Evolutionary conservation across 805 yeast genomes (phyloP).

Genomic region (Monosporozyma yasuniensis): DNA sequence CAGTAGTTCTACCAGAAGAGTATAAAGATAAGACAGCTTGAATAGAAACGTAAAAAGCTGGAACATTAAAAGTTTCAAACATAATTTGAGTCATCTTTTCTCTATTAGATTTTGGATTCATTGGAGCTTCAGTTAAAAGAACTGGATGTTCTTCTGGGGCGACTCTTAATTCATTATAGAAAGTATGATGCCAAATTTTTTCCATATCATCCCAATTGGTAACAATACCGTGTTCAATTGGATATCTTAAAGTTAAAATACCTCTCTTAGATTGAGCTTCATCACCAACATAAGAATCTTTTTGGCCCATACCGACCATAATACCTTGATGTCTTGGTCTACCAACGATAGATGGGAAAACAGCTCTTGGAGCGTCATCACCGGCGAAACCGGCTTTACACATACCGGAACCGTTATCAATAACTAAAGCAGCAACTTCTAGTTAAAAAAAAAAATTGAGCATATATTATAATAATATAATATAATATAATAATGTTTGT

Average conservation of each 20-base stretch:
- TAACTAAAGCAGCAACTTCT: constrained; percentile 52
- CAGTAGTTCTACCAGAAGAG: constrained; percentile 99
- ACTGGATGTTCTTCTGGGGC: constrained; percentile 99
- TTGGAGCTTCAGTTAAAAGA: constrained; percentile 98
- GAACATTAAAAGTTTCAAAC: constrained; percentile 98
- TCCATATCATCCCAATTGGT: constrained; percentile 99
- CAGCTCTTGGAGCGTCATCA: constrained; percentile 99
- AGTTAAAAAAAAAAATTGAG: constrained; percentile 1
- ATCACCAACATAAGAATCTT: constrained; percentile 99
- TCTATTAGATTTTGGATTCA: constrained; percentile 99
- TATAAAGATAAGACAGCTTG: constrained; percentile 97
- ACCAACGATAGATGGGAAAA: constrained; percentile 99
- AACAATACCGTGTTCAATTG: constrained; percentile 99
- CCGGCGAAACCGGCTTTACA: constrained; percentile 99
- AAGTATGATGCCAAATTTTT: constrained; percentile 99
- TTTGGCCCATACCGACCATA: constrained; percentile 99
- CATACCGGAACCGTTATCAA: constrained; percentile 99
- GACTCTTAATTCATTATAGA: constrained; percentile 99
- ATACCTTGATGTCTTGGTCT: constrained; percentile 99
- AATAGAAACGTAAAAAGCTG: constrained; percentile 97
- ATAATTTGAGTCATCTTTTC: constrained; percentile 99
- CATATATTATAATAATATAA: background rate
- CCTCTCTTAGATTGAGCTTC: constrained; percentile 99
- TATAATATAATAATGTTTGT: background rate
- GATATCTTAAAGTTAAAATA: constrained; percentile 96